phyloP scores from a whole-genome alignment of 2,329 filamentous ascomycete species.

The Neophaeococcomyces mojaviensis region DNA sequence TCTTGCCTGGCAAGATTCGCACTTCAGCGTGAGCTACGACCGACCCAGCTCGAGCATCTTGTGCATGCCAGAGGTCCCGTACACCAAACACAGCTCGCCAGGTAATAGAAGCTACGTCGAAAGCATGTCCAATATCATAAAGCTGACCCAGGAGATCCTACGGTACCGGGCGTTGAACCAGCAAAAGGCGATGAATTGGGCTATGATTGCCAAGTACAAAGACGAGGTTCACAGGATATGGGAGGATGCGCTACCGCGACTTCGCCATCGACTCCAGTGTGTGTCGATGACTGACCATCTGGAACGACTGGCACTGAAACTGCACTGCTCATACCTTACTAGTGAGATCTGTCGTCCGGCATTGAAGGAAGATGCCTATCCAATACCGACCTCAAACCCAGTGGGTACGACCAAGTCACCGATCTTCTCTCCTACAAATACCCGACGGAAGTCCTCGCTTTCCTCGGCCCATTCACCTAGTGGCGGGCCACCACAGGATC shows the following conservation, averaged over 20 bases:
- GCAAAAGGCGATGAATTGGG: slow-evolving; percentile 46
- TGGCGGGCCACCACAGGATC: slow-evolving; percentile 10
- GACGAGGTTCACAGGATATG: slow-evolving; percentile 51
- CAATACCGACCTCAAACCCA: slow-evolving; percentile 17
- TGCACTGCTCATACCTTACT: slow-evolving; percentile 56
- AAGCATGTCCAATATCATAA: slow-evolving; percentile 50
- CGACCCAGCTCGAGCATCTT: slow-evolving; percentile 49
- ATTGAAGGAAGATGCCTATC: slow-evolving; percentile 40
- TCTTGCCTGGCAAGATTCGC: slow-evolving; percentile 57
- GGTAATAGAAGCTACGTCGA: slow-evolving; percentile 51
- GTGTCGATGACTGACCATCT: slow-evolving; percentile 43
- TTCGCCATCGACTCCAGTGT: slow-evolving; percentile 46
- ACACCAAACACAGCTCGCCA: slow-evolving; percentile 40
- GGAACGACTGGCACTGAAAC: slow-evolving; percentile 53
- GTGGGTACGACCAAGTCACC: slow-evolving; percentile 16
- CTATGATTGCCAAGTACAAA: slow-evolving; percentile 49
- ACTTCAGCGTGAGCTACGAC: slow-evolving; percentile 58
- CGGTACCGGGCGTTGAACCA: slow-evolving; percentile 49
- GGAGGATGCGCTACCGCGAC: slow-evolving; percentile 49
- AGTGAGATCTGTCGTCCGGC: slow-evolving; percentile 57
- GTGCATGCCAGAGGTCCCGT: slow-evolving; percentile 44
- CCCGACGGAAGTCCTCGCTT: slow-evolving; percentile 12
- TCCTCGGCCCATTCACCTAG: slow-evolving; percentile 7
- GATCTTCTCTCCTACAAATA: slow-evolving; percentile 2
- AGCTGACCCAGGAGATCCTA: slow-evolving; percentile 49